Conservation (phyloP, 2,329 filamentous ascomycete species). For the Immersiporthe knoxdaviesiana region DNA sequence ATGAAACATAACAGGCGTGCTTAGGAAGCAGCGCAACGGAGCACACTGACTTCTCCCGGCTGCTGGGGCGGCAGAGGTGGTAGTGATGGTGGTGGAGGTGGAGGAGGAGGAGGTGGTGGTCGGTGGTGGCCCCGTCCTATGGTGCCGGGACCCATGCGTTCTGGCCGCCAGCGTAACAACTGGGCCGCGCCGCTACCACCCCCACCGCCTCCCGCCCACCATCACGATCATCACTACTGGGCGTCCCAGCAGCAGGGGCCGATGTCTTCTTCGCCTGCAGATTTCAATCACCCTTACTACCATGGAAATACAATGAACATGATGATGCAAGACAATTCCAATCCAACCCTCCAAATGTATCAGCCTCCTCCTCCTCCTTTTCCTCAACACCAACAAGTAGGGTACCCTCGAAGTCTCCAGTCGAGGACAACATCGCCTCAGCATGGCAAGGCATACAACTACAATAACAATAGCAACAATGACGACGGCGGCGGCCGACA, state of each 20-base stretch:
- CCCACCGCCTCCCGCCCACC: not conserved
- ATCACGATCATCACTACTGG: too few relatives aligned
- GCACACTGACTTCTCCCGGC: not conserved
- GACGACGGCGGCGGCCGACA: not conserved
- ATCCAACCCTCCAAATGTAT: not conserved
- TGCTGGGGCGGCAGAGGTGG: not conserved
- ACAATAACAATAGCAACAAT: not conserved
- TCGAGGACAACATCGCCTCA: not conserved
- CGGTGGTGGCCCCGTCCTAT: not conserved
- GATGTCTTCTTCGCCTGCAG: not conserved
- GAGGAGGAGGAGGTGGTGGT: too few relatives aligned
- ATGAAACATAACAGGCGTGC: slow-evolving; percentile 45
- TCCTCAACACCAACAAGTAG: too few relatives aligned
- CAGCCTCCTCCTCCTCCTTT: not conserved
- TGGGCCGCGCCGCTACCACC: not conserved
- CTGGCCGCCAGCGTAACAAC: not conserved
- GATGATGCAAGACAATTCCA: not conserved
- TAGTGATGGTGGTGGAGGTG: too few relatives aligned
- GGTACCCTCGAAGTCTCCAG: not conserved
- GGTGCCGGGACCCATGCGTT: not conserved
- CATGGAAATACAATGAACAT: not conserved
- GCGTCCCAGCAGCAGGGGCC: too few relatives aligned
- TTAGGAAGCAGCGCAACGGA: slow-evolving; percentile 12
- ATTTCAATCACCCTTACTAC: not conserved
- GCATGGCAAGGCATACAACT: not conserved